Conservation (phyloP, 352 stramenopile genomes). For the Globisporangium takayamanum region DNA sequence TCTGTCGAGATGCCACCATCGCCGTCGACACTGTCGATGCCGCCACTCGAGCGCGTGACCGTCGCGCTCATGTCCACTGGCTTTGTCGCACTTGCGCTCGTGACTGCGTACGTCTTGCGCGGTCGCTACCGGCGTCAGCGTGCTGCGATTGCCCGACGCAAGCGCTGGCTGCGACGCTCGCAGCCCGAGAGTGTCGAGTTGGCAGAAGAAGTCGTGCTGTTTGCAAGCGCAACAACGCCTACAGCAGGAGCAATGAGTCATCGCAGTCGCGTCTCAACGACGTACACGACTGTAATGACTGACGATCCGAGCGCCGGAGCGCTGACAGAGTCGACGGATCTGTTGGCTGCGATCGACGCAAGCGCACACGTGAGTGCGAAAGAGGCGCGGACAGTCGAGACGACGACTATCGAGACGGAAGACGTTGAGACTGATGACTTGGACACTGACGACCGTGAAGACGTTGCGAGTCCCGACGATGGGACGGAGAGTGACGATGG, state of each 20-base stretch:
- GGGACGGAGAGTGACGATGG: neutral
- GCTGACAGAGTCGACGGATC: neutral
- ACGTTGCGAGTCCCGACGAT: neutral
- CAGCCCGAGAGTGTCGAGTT: slow-evolving; percentile 19
- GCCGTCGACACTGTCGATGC: neutral
- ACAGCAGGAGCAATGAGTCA: slow-evolving; percentile 5
- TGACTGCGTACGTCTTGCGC: slow-evolving; percentile 24
- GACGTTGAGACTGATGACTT: neutral
- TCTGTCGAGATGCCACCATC: neutral
- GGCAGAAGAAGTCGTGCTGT: slow-evolving; percentile 38
- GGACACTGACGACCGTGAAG: neutral
- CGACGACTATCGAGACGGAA: neutral
- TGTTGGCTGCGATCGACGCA: no score
- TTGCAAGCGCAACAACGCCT: slow-evolving; percentile 5
- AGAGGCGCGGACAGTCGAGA: neutral
- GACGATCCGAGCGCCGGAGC: neutral
- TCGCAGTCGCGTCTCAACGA: slow-evolving; percentile 8
- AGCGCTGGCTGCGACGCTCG: slow-evolving; percentile 23
- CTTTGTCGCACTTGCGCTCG: slow-evolving; percentile 14
- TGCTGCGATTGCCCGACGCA: slow-evolving; percentile 13
- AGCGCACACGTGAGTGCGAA: no score
- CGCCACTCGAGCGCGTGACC: slow-evolving; percentile 3
- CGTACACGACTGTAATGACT: neutral
- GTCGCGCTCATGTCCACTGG: slow-evolving; percentile 2
- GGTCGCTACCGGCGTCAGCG: slow-evolving; percentile 15